These are phyloP conservation scores for Oldenlandia corymbosa DNA, from an alignment of 257 asterid species.

Conservation along the genomic window DNA sequence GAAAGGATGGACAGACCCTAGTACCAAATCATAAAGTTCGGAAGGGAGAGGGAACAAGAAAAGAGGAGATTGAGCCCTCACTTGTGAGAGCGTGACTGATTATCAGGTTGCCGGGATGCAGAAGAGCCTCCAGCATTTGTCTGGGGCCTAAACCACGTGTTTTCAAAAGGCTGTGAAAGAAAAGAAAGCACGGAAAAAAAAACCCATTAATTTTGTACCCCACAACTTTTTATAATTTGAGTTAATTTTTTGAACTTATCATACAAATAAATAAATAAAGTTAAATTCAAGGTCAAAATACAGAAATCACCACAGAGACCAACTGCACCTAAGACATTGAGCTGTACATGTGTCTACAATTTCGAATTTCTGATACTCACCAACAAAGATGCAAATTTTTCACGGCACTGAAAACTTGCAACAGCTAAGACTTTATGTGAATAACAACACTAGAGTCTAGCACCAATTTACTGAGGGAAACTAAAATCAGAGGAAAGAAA, in stretches of 20 bases:
- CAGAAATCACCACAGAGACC: neutral
- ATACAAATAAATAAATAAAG: neutral
- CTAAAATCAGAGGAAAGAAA: neutral
- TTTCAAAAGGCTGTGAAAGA: conserved; percentile 62
- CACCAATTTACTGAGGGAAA: neutral
- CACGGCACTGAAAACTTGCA: neutral
- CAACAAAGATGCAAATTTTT: neutral
- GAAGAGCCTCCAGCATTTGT: conserved; percentile 34
- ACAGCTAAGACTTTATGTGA: neutral
- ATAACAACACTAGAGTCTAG: neutral
- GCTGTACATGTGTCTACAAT: neutral
- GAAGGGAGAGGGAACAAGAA: neutral
- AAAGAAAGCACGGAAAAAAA: conserved; percentile 21
- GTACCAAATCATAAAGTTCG: neutral
- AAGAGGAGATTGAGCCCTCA: conserved; percentile 26
- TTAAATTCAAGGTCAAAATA: neutral
- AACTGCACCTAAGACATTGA: neutral
- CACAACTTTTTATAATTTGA: too few relatives aligned
- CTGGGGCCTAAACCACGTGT: conserved; percentile 67
- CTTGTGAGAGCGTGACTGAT: conserved; percentile 65
- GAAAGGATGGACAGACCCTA: conserved; percentile 13
- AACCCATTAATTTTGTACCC: too few relatives aligned
- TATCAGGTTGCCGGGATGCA: conserved; percentile 46
- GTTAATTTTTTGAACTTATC: too few relatives aligned
- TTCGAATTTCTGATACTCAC: neutral